These are phyloP conservation scores for Allium sativum DNA, from an alignment of 106 monocot genomes.

Conservation along the genomic window DNA sequence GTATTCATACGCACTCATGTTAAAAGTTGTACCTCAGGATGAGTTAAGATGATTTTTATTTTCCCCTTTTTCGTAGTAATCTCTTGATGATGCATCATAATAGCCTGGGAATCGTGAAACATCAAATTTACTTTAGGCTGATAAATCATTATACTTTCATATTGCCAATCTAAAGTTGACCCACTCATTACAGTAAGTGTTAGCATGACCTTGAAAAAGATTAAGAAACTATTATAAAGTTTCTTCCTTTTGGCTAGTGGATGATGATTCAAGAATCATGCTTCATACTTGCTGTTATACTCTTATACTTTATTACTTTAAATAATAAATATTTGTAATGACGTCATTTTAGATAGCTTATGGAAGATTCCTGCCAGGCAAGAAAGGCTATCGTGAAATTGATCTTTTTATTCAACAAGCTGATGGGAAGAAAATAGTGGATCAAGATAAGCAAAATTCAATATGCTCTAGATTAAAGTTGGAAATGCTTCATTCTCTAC, in stretches of 20 bases:
- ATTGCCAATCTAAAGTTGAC: no score
- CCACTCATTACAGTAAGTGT: no score
- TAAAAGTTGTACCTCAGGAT: no score
- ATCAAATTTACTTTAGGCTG: no score
- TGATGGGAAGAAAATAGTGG: conserved; percentile 76
- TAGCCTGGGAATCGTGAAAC: no score
- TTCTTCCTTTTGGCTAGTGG: conserved; percentile 1
- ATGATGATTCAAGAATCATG: background rate
- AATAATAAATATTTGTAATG: background rate
- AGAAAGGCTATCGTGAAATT: conserved; percentile 69
- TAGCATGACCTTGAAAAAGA: no score
- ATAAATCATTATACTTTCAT: no score
- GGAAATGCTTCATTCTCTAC: conserved; percentile 77
- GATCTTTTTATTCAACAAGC: conserved; percentile 77
- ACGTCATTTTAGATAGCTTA: conserved; percentile 50
- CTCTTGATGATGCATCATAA: no score
- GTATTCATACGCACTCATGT: no score
- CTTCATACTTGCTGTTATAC: no score
- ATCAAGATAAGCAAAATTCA: conserved; percentile 59
- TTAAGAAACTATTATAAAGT: background rate
- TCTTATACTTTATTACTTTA: background rate
- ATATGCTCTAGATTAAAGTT: conserved; percentile 47
- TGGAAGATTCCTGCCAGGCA: conserved; percentile 63
- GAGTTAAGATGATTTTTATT: no score
- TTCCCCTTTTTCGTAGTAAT: no score